Evolutionary conservation across 805 yeast species (phyloP).

Genomic region (Suhomyces prunicola): DNA sequence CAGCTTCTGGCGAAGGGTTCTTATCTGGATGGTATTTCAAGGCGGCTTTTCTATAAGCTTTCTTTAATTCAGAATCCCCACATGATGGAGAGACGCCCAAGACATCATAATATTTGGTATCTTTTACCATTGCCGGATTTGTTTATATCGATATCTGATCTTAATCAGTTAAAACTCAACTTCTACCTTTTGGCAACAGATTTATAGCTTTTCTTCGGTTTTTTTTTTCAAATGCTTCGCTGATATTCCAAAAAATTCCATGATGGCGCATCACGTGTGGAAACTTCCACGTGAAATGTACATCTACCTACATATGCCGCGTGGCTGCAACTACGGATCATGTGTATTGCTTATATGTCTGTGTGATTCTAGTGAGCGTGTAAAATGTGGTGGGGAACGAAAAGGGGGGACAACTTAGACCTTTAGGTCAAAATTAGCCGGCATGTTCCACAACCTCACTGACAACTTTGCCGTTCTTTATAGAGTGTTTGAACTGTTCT

Average conservation of each 20-base stretch:
- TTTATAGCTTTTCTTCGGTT: neutral
- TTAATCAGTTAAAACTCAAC: neutral
- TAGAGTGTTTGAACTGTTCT: slow-evolving; percentile 82
- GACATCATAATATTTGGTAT: slow-evolving; percentile 71
- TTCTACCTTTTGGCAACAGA: neutral
- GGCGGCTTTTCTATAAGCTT: slow-evolving; percentile 80
- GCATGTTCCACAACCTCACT: slow-evolving; percentile 80
- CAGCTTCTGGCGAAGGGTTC: slow-evolving; percentile 83
- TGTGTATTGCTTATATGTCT: neutral
- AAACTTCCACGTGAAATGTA: neutral
- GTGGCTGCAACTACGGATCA: neutral
- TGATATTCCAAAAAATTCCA: slow-evolving; percentile 3
- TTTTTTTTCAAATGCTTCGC: slow-evolving; percentile 3
- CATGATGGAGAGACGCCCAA: slow-evolving; percentile 73
- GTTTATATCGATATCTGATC: neutral
- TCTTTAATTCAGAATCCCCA: slow-evolving; percentile 67
- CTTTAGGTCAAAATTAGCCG: slow-evolving; percentile 42
- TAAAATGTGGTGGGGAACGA: too few relatives aligned
- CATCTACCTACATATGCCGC: neutral
- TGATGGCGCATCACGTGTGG: neutral
- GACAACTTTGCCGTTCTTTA: slow-evolving; percentile 58
- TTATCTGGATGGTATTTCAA: slow-evolving; percentile 82
- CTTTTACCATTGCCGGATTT: slow-evolving; percentile 61
- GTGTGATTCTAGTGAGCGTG: neutral
- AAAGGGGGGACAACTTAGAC: neutral